Evolutionary conservation across 257 asterid genomes (phyloP), one percentile per base, ranked within the genome.

Genomic region (Striga asiatica): DNA sequence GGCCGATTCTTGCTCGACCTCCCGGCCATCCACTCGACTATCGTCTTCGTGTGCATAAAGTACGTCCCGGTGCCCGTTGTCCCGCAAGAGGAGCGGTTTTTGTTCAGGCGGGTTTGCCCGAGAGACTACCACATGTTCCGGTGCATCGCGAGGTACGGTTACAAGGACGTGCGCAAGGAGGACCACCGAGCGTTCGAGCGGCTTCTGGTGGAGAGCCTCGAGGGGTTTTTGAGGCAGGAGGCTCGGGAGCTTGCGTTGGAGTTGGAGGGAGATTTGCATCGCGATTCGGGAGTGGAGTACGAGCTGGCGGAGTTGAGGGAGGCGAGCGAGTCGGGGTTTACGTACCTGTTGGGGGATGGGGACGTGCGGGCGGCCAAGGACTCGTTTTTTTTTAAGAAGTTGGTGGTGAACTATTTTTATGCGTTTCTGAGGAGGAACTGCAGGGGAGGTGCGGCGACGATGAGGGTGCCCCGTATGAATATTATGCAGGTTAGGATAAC

Each of bases 111-210:
- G 68, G 79, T 92, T 1, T 74, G 97, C 55, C 97, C 95, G 0
- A 88, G 79, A 68, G 94, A 88, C 72, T 88, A 84, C 62, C 99
- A 92, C 25, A 84, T 92, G 83, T 92, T 92, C 73, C 89, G 88
- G 1, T 92, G 99, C 70, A 82, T 92, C 28, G 94, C 97, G 0
- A 61, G 99, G 24, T 92, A 92, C 37, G 99, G 99, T 2, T 92
- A 88, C 59, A 88, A 92, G 57, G 99, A 92, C 63, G 73, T 92
- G 17, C 49, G 93, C 20, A 92, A 92, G 66, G 97, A 92, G 66
- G 94, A 92, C 32, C 98, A 84, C 71, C 81, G 50, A 1, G 82
- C 81, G 0, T 92, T 92, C 27, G 95, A 88, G 78, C 88, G 79
- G 43, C 91, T 82, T 38, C 65, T 92, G 47, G 83, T 92, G 10